Percentiles rank a stretch among this genome's conserved stretches.
Evolutionary conservation across 305 asterid genomes (phyloP).

Genomic region (Plantago lanceolata): DNA sequence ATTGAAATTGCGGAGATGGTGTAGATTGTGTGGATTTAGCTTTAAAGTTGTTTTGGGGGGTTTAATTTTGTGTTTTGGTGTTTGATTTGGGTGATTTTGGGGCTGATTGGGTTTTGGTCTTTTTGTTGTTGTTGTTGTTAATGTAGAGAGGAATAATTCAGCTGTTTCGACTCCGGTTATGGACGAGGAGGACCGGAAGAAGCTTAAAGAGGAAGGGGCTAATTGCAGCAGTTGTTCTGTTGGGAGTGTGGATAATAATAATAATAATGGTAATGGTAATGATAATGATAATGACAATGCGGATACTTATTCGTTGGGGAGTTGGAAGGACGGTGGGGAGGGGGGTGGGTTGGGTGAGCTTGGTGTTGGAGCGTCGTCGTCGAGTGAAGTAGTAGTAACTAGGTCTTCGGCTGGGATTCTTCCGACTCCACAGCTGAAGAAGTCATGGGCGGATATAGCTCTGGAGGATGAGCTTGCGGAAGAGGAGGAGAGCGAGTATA

Average conservation of each 20-base stretch:
- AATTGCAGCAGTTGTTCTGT: conserved; percentile 40
- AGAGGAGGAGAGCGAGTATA: conserved; percentile 50
- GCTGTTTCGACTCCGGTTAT: conserved; percentile 31
- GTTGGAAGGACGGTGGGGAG: conserved; percentile 63
- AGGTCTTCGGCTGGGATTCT: conserved; percentile 28
- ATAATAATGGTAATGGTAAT: too few species aligned
- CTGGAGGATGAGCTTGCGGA: conserved; percentile 73
- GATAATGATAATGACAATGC: conserved; percentile 39
- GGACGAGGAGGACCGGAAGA: conserved; percentile 30
- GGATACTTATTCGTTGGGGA: conserved; percentile 60
- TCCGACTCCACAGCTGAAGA: conserved; percentile 42
- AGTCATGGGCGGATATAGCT: conserved; percentile 99
- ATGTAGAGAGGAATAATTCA: background rate
- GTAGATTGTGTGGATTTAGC: too few species aligned
- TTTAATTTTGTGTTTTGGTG: too few species aligned
- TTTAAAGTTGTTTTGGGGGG: too few species aligned
- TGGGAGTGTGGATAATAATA: conserved; percentile 41
- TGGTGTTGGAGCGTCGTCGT: conserved; percentile 33
- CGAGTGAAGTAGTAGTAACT: conserved; percentile 21
- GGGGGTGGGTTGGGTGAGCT: conserved; percentile 29
- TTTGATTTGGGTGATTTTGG: background rate
- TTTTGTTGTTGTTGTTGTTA: too few species aligned
- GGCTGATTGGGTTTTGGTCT: background rate
- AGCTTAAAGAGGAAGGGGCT: conserved; percentile 33
- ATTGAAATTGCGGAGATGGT: too few species aligned